Percentiles rank a stretch among this genome's conserved stretches.
These are phyloP conservation scores for Globisporangium mamillatum DNA, from an alignment of 352 stramenopile species.

Conservation along the genomic window DNA sequence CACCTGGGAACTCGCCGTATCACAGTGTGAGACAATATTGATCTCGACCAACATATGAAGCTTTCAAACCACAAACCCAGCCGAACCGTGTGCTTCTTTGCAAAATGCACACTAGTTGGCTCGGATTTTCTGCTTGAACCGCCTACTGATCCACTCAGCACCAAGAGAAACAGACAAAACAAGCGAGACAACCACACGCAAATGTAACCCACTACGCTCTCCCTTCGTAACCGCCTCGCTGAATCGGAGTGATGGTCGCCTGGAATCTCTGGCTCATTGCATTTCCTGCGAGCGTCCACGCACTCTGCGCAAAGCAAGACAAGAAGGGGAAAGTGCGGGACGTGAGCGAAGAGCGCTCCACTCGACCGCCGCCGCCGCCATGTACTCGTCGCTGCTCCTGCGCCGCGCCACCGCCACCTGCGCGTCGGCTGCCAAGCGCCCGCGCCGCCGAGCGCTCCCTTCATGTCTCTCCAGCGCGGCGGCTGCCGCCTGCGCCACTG, in stretches of 20 bases:
- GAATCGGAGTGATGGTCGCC: slow-evolving; percentile 8
- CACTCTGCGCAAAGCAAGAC: slow-evolving; percentile 3
- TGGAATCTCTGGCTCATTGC: slow-evolving; percentile 10
- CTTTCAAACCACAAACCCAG: not conserved
- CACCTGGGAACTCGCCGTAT: not conserved
- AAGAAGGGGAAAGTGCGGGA: not conserved
- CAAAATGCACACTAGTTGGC: not conserved
- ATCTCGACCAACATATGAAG: not conserved
- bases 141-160: not conserved
- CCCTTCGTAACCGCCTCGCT: not conserved
- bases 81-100: not conserved
- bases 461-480: slow-evolving; percentile 7
- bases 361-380: not conserved
- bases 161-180: not conserved
- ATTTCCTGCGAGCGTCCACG: not conserved
- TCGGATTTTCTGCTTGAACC: not conserved
- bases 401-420: slow-evolving; percentile 10
- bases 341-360: not conserved
- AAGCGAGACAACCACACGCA: not conserved
- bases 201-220: too few species aligned
- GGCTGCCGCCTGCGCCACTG: not conserved
- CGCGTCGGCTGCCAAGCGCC: slow-evolving; percentile 7
- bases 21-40: not conserved
- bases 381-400: slow-evolving; percentile 21
- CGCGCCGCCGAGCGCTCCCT: slow-evolving; percentile 9